phyloP scores from a whole-genome alignment of 345 rosid genomes.

The Brassica rapa region DNA sequence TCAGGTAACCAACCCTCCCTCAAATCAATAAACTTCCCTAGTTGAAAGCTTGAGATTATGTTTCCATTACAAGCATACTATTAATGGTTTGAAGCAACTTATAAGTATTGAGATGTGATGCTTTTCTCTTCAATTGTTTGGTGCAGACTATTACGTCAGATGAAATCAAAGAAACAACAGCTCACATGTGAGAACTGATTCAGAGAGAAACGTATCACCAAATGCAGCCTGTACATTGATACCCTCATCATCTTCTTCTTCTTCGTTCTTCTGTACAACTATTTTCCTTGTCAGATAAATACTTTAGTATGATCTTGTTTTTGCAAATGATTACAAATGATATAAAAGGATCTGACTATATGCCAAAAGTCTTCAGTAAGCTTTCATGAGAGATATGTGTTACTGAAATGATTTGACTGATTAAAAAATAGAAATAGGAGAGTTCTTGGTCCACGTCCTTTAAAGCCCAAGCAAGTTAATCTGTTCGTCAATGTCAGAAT shows the following conservation, averaged over 20 bases:
- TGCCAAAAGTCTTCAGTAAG: constrained; percentile 3
- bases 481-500: neutral
- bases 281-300: constrained; percentile 12
- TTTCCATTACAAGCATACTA: neutral
- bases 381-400: neutral
- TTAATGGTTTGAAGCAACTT: neutral
- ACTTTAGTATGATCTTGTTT: constrained; percentile 24
- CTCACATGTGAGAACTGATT: constrained; percentile 52
- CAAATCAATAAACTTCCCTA: neutral
- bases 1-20: constrained; percentile 58
- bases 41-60: neutral
- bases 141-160: constrained; percentile 70
- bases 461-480: neutral
- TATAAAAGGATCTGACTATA: constrained; percentile 12
- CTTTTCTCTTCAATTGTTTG: constrained; percentile 1
- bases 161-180: constrained; percentile 74
- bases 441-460: neutral
- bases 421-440: neutral
- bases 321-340: constrained; percentile 2
- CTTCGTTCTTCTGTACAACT: constrained; percentile 34
- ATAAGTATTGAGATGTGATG: neutral
- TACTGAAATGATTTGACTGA: neutral
- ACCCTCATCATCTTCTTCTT: constrained; percentile 26
- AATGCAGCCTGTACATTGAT: constrained; percentile 39
- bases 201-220: constrained; percentile 6